phyloP scores from a whole-genome alignment of 306 rosid genomes.

The Corylus avellana region DNA sequence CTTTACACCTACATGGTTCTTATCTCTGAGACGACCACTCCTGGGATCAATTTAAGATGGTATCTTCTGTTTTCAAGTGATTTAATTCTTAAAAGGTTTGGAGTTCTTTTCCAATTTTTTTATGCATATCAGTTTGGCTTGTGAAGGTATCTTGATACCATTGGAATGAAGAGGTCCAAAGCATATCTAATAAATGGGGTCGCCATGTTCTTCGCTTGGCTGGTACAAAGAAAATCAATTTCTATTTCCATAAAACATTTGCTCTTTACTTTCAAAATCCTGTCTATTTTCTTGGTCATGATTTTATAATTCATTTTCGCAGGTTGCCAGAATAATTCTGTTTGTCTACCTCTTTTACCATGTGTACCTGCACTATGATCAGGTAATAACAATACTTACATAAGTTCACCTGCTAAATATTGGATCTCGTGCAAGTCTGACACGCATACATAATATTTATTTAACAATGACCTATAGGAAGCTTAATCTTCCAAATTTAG shows the following conservation, averaged over 20 bases:
- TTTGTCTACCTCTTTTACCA: constrained; percentile 82
- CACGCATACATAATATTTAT: background rate
- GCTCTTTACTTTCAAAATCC: background rate
- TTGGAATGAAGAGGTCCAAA: constrained; percentile 84
- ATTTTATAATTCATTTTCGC: constrained; percentile 35
- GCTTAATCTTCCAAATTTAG: constrained; percentile 3
- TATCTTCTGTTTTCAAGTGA: constrained; percentile 28
- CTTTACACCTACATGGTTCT: constrained; percentile 90
- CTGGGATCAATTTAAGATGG: constrained; percentile 98
- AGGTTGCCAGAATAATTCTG: constrained; percentile 91
- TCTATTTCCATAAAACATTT: background rate
- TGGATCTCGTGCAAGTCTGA: background rate
- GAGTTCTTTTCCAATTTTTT: background rate
- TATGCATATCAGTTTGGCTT: constrained; percentile 28
- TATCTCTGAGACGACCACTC: constrained; percentile 94
- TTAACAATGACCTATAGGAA: background rate
- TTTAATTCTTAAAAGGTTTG: background rate
- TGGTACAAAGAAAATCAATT: constrained; percentile 48
- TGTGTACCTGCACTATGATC: constrained; percentile 79
- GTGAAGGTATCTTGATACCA: constrained; percentile 90
- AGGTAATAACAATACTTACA: constrained; percentile 52
- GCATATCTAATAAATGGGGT: constrained; percentile 87
- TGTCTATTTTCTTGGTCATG: constrained; percentile 5
- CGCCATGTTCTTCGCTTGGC: constrained; percentile 87
- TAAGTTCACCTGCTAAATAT: constrained; percentile 19